These are phyloP conservation scores for Vinca major DNA, from an alignment of 305 asterid species.

Conservation along the genomic window DNA sequence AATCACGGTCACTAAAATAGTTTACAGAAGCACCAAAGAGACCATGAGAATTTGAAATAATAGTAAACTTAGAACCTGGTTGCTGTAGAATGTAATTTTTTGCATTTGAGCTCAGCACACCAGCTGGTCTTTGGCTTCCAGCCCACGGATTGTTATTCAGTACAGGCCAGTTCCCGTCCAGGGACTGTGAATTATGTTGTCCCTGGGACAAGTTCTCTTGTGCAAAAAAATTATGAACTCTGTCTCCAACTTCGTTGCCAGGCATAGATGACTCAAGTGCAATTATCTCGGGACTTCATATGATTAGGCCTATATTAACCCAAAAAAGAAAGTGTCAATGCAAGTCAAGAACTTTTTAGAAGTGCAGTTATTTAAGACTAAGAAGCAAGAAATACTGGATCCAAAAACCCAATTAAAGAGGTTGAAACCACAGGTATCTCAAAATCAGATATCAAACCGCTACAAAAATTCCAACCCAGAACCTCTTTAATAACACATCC, in stretches of 20 bases:
- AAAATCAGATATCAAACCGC: conserved; percentile 2
- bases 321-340: background rate
- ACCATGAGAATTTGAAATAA: background rate
- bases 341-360: background rate
- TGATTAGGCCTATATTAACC: conserved; percentile 14
- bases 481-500: conserved; percentile 1
- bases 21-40: background rate
- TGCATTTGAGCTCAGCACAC: conserved; percentile 28
- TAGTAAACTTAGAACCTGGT: conserved; percentile 34
- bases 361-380: background rate
- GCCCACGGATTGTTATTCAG: conserved; percentile 49
- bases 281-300: conserved; percentile 15
- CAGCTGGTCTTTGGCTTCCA: conserved; percentile 49
- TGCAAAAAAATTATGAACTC: conserved; percentile 93
- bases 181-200: conserved; percentile 46
- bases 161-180: conserved; percentile 54
- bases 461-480: conserved; percentile 8
- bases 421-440: background rate
- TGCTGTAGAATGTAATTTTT: conserved; percentile 40
- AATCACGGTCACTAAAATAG: background rate
- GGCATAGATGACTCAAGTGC: conserved; percentile 71
- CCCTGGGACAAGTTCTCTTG: conserved; percentile 65
- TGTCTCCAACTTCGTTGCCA: conserved; percentile 88
- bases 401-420: background rate
- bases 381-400: background rate